phyloP scores from a whole-genome alignment of 2,329 filamentous ascomycete species.

The Fusarium kyushuense region DNA sequence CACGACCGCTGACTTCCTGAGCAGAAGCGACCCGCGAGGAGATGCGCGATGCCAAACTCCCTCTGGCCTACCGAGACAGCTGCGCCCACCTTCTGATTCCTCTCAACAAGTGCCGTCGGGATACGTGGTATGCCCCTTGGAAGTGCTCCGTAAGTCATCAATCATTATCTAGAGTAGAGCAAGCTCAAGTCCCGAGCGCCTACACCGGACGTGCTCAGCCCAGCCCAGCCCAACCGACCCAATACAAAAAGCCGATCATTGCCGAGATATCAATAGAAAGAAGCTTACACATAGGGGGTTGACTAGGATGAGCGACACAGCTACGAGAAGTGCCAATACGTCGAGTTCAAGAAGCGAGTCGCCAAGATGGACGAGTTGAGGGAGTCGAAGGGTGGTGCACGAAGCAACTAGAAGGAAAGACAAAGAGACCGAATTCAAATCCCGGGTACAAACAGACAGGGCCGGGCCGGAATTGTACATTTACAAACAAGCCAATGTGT shows the following conservation, averaged over 20 bases:
- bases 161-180: conserved; percentile 12
- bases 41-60: conserved; percentile 91
- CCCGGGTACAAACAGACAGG: conserved; percentile 33
- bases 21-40: conserved; percentile 85
- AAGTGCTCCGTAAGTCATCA: conserved; percentile 85
- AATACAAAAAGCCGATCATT: conserved; percentile 22
- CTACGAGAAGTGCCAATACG: conserved; percentile 99
- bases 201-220: conserved; percentile 19
- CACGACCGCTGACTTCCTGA: conserved; percentile 41
- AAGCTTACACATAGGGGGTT: conserved; percentile 41
- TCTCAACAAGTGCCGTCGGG: conserved; percentile 91
- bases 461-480: conserved; percentile 49
- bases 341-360: conserved; percentile 98
- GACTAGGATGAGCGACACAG: conserved; percentile 90
- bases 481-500: conserved; percentile 45
- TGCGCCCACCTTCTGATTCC: conserved; percentile 96
- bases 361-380: conserved; percentile 98
- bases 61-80: conserved; percentile 91
- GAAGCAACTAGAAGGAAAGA: conserved; percentile 77
- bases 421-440: conserved; percentile 33
- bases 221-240: conserved; percentile 5
- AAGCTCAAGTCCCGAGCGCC: conserved; percentile 5
- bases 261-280: conserved; percentile 21
- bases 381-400: conserved; percentile 82
- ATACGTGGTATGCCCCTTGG: conserved; percentile 96